Evolutionary conservation across 352 stramenopile genomes (phyloP).

Genomic region (Phytophthora macrochlamydospora): DNA sequence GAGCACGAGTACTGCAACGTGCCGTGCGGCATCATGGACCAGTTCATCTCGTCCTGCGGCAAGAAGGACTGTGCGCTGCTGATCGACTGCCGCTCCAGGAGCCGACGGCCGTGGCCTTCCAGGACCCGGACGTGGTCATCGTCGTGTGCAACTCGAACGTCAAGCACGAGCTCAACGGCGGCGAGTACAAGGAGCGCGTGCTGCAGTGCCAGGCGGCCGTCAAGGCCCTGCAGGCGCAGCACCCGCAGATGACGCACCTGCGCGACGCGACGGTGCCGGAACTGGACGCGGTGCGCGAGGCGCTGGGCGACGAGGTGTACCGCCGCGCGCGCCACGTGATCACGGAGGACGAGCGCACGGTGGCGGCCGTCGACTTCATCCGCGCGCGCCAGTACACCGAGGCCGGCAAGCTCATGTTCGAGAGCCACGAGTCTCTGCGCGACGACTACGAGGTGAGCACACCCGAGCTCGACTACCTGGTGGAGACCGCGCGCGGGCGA

Average conservation of each 20-base stretch:
- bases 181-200: constrained; percentile 94
- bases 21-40: constrained; percentile 97
- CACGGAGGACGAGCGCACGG: constrained; percentile 90
- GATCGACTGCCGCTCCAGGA: constrained; percentile 93
- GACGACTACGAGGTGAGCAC: constrained; percentile 95
- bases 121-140: constrained; percentile 76
- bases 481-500: constrained; percentile 89
- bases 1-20: constrained; percentile 95
- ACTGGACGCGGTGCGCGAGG: constrained; percentile 60
- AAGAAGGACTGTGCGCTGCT: constrained; percentile 86
- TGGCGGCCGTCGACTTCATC: constrained; percentile 75
- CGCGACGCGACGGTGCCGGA: constrained; percentile 91
- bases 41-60: constrained; percentile 94
- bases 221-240: constrained; percentile 69
- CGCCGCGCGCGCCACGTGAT: constrained; percentile 92
- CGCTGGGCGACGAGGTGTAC: constrained; percentile 76
- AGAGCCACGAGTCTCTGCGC: constrained; percentile 91
- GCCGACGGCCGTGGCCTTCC: constrained; percentile 82
- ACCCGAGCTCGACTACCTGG: constrained; percentile 90
- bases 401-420: constrained; percentile 92
- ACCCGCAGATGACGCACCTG: constrained; percentile 75
- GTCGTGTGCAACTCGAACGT: constrained; percentile 95
- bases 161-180: constrained; percentile 92
- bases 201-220: constrained; percentile 87
- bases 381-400: constrained; percentile 75